A percentile compares a stretch with the other conserved stretches of the same genome.
Evolutionary conservation across 2,329 filamentous ascomycete genomes (phyloP).

Genomic region (Fusarium tjaetaba): DNA sequence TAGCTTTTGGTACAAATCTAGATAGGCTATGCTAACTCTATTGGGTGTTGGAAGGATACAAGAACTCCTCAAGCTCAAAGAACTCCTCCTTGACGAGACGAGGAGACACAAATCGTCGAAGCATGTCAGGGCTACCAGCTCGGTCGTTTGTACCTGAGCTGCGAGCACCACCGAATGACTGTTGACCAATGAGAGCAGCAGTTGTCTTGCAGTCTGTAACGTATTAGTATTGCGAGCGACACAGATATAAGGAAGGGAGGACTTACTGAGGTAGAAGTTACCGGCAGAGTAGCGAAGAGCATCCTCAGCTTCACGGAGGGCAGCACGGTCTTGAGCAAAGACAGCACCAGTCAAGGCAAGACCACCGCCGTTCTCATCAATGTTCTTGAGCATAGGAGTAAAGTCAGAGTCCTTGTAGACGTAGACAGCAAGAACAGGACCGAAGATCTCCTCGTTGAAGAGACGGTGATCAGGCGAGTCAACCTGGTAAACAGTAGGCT

Average conservation of each 20-base stretch:
- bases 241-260: too few species aligned
- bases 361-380: conserved; percentile 55
- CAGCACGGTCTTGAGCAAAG: conserved; percentile 59
- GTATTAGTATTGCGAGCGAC: not conserved
- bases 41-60: conserved; percentile 61
- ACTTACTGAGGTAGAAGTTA: conserved; percentile 64
- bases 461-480: conserved; percentile 78
- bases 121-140: conserved; percentile 60
- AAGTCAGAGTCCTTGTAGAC: conserved; percentile 76
- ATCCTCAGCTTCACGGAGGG: conserved; percentile 61
- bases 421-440: conserved; percentile 77
- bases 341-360: conserved; percentile 61
- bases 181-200: conserved; percentile 64
- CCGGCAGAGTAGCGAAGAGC: conserved; percentile 63
- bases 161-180: conserved; percentile 64
- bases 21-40: conserved; percentile 27
- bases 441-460: conserved; percentile 82
- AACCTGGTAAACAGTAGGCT: conserved; percentile 83
- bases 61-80: conserved; percentile 50
- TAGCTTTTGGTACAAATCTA: conserved; percentile 30
- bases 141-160: conserved; percentile 67
- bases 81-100: conserved; percentile 64
- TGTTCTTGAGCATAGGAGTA: conserved; percentile 46
- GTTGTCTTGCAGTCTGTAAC: conserved; percentile 63
- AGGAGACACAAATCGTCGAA: conserved; percentile 62